phyloP scores from a whole-genome alignment of 345 rosid genomes.

The Populus pruinosa region DNA sequence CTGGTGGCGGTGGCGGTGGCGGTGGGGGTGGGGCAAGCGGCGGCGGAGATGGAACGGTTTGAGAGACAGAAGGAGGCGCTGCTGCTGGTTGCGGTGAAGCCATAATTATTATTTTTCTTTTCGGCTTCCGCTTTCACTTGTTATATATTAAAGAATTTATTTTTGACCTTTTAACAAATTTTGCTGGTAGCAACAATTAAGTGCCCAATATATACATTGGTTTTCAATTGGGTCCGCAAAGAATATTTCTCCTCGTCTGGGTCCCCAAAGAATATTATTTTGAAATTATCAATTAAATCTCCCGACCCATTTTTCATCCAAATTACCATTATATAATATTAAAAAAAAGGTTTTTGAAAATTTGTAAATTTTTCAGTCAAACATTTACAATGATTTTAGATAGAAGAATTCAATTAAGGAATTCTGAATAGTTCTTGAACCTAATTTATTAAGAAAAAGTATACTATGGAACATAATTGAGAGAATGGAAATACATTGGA shows the following conservation, averaged over 20 bases:
- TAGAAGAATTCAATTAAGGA: no score
- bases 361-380: background rate
- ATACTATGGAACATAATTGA: background rate
- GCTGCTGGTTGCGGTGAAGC: background rate
- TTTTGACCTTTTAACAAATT: no score
- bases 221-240: background rate
- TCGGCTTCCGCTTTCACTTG: background rate
- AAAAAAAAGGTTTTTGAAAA: no score
- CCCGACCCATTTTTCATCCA: background rate
- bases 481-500: background rate
- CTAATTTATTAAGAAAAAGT: no score
- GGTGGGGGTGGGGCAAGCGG: background rate
- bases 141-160: no score
- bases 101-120: background rate
- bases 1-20: background rate
- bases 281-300: background rate
- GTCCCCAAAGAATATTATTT: background rate
- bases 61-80: conserved; percentile 3
- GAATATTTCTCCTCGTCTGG: background rate
- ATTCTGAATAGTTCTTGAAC: background rate
- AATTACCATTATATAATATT: no score
- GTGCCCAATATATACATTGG: background rate
- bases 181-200: no score
- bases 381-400: background rate
- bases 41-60: background rate